phyloP scores from a whole-genome alignment of 1,284 basidiomycete species.

The Mycena sp. region DNA sequence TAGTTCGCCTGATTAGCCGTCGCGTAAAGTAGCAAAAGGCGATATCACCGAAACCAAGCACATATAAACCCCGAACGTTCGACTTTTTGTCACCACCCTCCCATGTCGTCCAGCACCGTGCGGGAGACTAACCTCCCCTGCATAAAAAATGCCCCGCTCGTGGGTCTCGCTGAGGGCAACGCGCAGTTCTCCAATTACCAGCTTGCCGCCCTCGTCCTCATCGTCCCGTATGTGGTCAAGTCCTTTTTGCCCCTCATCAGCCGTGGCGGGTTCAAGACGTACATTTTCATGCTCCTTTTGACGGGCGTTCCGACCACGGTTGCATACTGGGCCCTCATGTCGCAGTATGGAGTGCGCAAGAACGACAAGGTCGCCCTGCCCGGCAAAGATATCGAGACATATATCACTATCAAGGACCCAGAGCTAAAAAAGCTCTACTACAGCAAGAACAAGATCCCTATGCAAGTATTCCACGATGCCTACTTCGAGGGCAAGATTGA shows the following conservation, averaged over 20 bases:
- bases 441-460: conserved; percentile 92
- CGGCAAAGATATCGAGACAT: conserved; percentile 86
- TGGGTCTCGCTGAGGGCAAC: conserved; percentile 88
- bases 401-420: conserved; percentile 90
- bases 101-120: conserved; percentile 57
- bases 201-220: conserved; percentile 80
- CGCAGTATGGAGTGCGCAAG: conserved; percentile 82
- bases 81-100: neutral
- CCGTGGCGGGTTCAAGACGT: conserved; percentile 86
- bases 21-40: too few species aligned
- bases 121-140: conserved; percentile 68
- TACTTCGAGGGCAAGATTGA: conserved; percentile 98
- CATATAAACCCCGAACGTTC: conserved; percentile 1
- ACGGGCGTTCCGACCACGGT: conserved; percentile 83
- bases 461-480: conserved; percentile 97
- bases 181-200: conserved; percentile 86
- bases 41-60: neutral
- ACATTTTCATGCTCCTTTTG: conserved; percentile 80
- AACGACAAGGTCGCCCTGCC: conserved; percentile 92
- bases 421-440: conserved; percentile 85
- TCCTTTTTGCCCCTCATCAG: conserved; percentile 80
- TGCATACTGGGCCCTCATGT: conserved; percentile 92
- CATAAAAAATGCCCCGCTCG: conserved; percentile 86
- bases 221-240: conserved; percentile 86
- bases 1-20: too few species aligned